These are phyloP conservation scores for Wallacemonas rigidus DNA, from an alignment of 208 protist species.

Conservation along the genomic window DNA sequence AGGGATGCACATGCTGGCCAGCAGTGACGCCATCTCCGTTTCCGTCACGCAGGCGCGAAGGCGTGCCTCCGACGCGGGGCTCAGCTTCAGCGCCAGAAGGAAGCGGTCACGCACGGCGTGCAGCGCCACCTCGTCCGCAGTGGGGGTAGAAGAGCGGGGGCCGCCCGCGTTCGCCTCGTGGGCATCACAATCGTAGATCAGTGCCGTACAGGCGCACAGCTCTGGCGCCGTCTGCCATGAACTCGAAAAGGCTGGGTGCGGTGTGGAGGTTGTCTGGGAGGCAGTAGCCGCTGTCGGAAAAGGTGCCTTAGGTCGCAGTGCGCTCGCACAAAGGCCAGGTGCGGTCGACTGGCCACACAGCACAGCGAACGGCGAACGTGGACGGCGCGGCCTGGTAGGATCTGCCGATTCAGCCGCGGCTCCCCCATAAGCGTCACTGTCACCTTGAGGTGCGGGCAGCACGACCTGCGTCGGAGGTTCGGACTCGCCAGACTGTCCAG, in stretches of 20 bases:
- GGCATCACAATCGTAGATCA: conserved; percentile 25
- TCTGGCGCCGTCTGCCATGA: conserved; percentile 21
- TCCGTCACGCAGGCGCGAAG: conserved; percentile 28
- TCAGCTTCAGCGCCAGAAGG: conserved; percentile 67
- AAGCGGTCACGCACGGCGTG: conserved; percentile 55
- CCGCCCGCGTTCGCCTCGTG: background rate
- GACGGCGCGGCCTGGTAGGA: conserved; percentile 15
- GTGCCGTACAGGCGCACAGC: conserved; percentile 38
- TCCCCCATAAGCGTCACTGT: background rate
- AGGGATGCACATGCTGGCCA: conserved; percentile 18
- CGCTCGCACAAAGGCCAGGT: conserved; percentile 41
- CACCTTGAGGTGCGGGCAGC: too few relatives aligned
- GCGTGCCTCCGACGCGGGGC: conserved; percentile 29
- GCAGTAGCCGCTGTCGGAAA: background rate
- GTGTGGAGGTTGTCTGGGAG: conserved; percentile 12
- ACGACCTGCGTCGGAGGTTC: background rate
- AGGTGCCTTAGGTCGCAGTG: conserved; percentile 28
- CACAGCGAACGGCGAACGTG: conserved; percentile 72
- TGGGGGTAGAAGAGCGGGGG: too few relatives aligned
- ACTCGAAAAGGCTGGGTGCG: background rate
- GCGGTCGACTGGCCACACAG: conserved; percentile 44
- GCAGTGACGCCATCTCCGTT: background rate
- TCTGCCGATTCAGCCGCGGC: background rate
- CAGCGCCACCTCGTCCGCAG: conserved; percentile 25
- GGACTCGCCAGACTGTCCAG: background rate